phyloP scores from a whole-genome alignment of 163 green algal genomes.

The Coccomyxa subellipsoidea region DNA sequence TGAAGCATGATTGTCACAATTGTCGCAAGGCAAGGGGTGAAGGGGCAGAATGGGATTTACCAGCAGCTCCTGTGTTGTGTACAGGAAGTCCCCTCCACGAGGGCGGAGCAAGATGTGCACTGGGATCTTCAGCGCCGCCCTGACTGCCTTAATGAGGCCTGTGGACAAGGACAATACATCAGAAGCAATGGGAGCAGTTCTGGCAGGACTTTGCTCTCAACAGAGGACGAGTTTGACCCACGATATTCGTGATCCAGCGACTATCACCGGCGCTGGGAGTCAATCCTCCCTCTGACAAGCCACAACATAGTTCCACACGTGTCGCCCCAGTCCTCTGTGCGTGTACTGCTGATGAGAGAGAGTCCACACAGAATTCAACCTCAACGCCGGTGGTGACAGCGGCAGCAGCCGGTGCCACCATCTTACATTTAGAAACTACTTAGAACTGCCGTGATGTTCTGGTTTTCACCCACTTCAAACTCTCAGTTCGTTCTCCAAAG shows the following conservation, averaged over 20 bases:
- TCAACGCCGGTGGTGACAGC: neutral
- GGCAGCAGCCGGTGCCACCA: neutral
- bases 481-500: too few relatives aligned
- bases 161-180: neutral
- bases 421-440: too few relatives aligned
- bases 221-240: too few relatives aligned
- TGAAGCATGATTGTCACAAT: too few relatives aligned
- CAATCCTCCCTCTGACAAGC: neutral
- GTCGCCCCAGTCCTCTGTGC: neutral
- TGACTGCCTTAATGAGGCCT: conserved; percentile 6
- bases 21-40: too few relatives aligned
- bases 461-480: too few relatives aligned
- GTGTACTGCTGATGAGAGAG: neutral
- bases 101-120: conserved; percentile 51
- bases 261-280: neutral
- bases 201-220: neutral
- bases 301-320: neutral
- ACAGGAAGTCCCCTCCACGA: conserved; percentile 53
- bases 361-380: conserved; percentile 2
- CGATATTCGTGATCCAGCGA: too few relatives aligned
- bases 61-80: conserved; percentile 21
- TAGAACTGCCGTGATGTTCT: too few relatives aligned
- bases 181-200: neutral
- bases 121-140: neutral
- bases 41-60: too few relatives aligned